Evolutionary conservation across 345 rosid genomes (phyloP).

Genomic region (Zanthoxylum bungeanum): DNA sequence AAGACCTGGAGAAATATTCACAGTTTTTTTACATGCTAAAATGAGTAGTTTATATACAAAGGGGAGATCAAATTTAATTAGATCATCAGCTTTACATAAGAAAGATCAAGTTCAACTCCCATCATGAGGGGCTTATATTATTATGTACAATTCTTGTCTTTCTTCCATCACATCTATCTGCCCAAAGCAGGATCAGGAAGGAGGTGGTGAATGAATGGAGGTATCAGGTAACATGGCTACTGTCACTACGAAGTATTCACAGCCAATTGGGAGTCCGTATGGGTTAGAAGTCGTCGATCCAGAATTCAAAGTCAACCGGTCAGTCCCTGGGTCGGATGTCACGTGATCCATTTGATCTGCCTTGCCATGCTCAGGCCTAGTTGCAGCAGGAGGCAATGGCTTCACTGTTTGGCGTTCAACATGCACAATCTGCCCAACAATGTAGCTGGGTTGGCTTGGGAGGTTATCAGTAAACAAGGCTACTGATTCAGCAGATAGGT

Average conservation of each 20-base stretch:
- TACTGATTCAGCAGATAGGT: constrained; percentile 89
- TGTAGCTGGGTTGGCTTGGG: constrained; percentile 73
- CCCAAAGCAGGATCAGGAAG: constrained; percentile 86
- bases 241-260: constrained; percentile 89
- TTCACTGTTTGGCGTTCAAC: constrained; percentile 80
- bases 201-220: constrained; percentile 56
- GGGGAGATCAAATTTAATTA: constrained; percentile 34
- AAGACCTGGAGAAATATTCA: constrained; percentile 11
- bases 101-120: constrained; percentile 29
- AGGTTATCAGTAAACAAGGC: constrained; percentile 86
- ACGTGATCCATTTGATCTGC: constrained; percentile 37
- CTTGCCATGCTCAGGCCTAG: constrained; percentile 36
- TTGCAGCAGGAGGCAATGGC: constrained; percentile 37
- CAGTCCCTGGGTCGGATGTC: constrained; percentile 49
- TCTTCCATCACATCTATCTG: constrained; percentile 84
- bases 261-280: constrained; percentile 75
- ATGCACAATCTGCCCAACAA: constrained; percentile 91
- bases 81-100: constrained; percentile 46
- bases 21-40: constrained; percentile 10
- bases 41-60: constrained; percentile 36
- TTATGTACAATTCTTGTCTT: constrained; percentile 49
- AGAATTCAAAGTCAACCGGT: no score
- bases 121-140: no score
- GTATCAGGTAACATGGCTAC: constrained; percentile 97
- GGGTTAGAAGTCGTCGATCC: constrained; percentile 52